These are phyloP conservation scores for Chlorociboria aeruginascens DNA, from an alignment of 495 filamentous ascomycete species.

Conservation along the genomic window DNA sequence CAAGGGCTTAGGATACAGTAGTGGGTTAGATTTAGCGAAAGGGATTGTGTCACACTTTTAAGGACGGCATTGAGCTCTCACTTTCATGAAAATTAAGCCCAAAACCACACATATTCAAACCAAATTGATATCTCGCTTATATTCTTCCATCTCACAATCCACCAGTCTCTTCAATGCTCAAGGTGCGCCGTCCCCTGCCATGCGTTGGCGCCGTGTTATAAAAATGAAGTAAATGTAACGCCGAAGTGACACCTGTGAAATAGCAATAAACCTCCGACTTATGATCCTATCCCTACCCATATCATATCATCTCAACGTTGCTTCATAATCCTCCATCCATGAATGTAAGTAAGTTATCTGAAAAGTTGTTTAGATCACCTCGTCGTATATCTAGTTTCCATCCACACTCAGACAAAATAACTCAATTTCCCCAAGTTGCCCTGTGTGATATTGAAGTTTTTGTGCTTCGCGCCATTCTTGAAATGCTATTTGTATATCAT, in stretches of 20 bases:
- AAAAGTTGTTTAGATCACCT: conserved; percentile 9
- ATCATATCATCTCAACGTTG: conserved; percentile 18
- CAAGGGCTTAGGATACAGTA: too few relatives aligned
- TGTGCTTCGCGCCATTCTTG: conserved; percentile 79
- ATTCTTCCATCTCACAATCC: neutral
- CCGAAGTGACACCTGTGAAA: conserved; percentile 7
- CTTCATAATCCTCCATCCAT: conserved; percentile 13
- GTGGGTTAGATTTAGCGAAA: too few relatives aligned
- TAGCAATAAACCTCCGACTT: conserved; percentile 2
- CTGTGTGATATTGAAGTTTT: conserved; percentile 46
- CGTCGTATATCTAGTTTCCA: conserved; percentile 7
- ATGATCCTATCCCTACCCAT: conserved; percentile 5
- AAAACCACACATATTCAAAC: too few relatives aligned
- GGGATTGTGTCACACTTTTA: too few relatives aligned
- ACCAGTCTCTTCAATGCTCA: conserved; percentile 1
- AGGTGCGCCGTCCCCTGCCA: neutral
- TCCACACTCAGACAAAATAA: conserved; percentile 43
- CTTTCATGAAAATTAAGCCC: too few relatives aligned
- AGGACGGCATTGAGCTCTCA: too few relatives aligned
- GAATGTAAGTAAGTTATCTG: conserved; percentile 6
- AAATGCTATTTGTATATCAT: conserved; percentile 90
- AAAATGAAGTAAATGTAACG: conserved; percentile 4
- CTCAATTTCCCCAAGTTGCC: conserved; percentile 73
- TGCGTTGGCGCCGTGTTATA: neutral
- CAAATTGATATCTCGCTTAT: too few relatives aligned